phyloP scores from a whole-genome alignment of 495 filamentous ascomycete species.

The Neurospora discreta region DNA sequence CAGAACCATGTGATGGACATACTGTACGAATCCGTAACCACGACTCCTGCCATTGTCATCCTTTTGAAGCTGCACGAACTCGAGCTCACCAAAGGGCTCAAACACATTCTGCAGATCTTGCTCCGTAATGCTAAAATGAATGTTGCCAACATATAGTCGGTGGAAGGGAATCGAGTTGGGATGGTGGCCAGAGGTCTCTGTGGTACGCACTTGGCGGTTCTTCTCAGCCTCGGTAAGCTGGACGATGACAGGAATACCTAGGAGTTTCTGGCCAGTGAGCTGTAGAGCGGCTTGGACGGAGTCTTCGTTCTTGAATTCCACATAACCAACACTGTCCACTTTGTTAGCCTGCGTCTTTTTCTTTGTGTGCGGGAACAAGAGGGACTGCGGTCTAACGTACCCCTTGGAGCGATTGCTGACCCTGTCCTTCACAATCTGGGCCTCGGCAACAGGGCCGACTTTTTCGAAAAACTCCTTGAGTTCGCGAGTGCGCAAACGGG shows the following conservation, averaged over 20 bases:
- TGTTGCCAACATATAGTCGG: conserved; percentile 97
- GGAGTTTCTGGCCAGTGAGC: conserved; percentile 95
- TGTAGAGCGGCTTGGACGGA: conserved; percentile 89
- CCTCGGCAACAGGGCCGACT: conserved; percentile 91
- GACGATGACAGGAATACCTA: conserved; percentile 97
- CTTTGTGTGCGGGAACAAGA: not conserved
- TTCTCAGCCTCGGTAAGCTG: conserved; percentile 99
- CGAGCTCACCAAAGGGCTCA: conserved; percentile 94
- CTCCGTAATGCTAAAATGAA: conserved; percentile 99
- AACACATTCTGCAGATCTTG: conserved; percentile 93
- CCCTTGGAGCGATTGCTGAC: conserved; percentile 96
- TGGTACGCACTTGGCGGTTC: conserved; percentile 88
- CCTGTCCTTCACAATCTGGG: conserved; percentile 98
- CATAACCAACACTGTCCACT: conserved; percentile 78
- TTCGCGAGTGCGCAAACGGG: conserved; percentile 83
- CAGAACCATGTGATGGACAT: conserved; percentile 31
- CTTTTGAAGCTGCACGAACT: conserved; percentile 95
- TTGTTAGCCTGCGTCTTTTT: conserved; percentile 22
- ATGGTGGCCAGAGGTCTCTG: conserved; percentile 54
- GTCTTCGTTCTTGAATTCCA: conserved; percentile 96
- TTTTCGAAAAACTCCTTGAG: conserved; percentile 93
- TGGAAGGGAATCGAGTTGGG: conserved; percentile 82
- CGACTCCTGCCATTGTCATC: conserved; percentile 83
- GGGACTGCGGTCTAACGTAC: conserved; percentile 40
- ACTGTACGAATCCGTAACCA: conserved; percentile 99